Evolutionary conservation across 1,139 yeast species (phyloP).

Genomic region (Yamadazyma siamensis): DNA sequence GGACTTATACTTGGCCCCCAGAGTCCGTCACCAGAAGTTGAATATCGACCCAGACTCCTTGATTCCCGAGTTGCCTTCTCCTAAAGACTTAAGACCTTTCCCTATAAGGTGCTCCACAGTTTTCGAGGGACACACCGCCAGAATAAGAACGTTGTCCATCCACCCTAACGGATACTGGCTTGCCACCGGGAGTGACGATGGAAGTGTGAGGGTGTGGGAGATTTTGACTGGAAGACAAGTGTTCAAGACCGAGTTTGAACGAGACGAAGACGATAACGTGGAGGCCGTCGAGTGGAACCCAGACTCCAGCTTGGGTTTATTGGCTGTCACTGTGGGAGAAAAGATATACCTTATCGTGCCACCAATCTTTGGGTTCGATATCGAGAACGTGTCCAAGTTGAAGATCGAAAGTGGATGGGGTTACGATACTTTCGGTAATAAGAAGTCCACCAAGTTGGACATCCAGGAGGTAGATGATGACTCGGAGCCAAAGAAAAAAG

Average conservation of each 20-base stretch:
- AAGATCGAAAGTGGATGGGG: slow-evolving; percentile 92
- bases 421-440: slow-evolving; percentile 70
- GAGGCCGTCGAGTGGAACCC: slow-evolving; percentile 94
- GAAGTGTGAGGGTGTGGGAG: slow-evolving; percentile 95
- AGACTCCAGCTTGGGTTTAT: slow-evolving; percentile 61
- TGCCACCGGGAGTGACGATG: slow-evolving; percentile 98
- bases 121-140: slow-evolving; percentile 79
- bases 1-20: slow-evolving; percentile 93
- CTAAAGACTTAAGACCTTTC: slow-evolving; percentile 96
- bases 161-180: slow-evolving; percentile 93
- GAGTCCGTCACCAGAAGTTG: slow-evolving; percentile 87
- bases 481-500: slow-evolving; percentile 39
- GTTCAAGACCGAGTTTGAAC: slow-evolving; percentile 53
- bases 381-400: slow-evolving; percentile 77
- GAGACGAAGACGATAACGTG: slow-evolving; percentile 69
- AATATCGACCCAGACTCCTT: slow-evolving; percentile 95
- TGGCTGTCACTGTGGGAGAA: slow-evolving; percentile 86
- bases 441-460: slow-evolving; percentile 34
- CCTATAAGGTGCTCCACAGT: slow-evolving; percentile 88
- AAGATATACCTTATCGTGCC: slow-evolving; percentile 77
- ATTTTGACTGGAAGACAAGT: slow-evolving; percentile 92
- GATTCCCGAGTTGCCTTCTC: slow-evolving; percentile 95
- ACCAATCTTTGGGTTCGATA: slow-evolving; percentile 84
- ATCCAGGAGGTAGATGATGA: slow-evolving; percentile 38
- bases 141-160: slow-evolving; percentile 75